Base-by-base conservation (phyloP, 805 yeast genomes). In the Candida silvatica region DNA sequence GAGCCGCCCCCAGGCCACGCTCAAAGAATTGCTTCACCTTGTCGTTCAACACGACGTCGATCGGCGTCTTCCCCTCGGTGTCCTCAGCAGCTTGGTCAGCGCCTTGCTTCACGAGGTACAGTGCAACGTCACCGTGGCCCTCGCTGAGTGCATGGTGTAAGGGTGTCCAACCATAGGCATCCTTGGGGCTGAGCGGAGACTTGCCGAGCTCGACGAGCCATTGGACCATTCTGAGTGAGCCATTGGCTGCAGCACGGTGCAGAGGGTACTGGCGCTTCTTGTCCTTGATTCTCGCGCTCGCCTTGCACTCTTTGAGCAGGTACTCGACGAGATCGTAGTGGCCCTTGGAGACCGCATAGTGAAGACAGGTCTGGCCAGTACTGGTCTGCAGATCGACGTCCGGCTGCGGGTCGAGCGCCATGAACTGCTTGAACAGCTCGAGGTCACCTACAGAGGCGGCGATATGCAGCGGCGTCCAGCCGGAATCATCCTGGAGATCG, bases 101-200 rank as follows among this genome's bases (percentile, higher is more conserved):
- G 0, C 90, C 90, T 4, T 67, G 61, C 35, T 67, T 64, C 2
- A 78, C 75, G 31, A 88, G 58, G 23, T 62, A 48, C 1, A 76
- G 63, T 0, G 83, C 95, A 8, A 74, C 73, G 39, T 83, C 95
- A 1, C 80, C 87, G 46, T 78, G 79, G 0, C 95, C 96, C 56
- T 88, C 97, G 0, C 95, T 86, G 37, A 81, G 59, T 0, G 97
- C 95, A 56, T 85, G 94, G 54, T 85, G 95, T 40, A 90, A 54
- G 1, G 95, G 77, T 0, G 94, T 81, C 87, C 92, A 85, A 0
- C 94, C 92, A 35, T 68, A 67, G 9, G 45, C 43, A 50, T 88
- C 97, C 26, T 71, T 69, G 3, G 78, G 66, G 47, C 86, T 82
- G 17, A 87, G 53, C 6, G 83, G 81, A 1, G 80, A 73, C 31